Percentiles rank a stretch among this genome's conserved stretches.
Evolutionary conservation across 352 stramenopile species (phyloP).

Genomic region (Pilasporangium apinafurcum): DNA sequence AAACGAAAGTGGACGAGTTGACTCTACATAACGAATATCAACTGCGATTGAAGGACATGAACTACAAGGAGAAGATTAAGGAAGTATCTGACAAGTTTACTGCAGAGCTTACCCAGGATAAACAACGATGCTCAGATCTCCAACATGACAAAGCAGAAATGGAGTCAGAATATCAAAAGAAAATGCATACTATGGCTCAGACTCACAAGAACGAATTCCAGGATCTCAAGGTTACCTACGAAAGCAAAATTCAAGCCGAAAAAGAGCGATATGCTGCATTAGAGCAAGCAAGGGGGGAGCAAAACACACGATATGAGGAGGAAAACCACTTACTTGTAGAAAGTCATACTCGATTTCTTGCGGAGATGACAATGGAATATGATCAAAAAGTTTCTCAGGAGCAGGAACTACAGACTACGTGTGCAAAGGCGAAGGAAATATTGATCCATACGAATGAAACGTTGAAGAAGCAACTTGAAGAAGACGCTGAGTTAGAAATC

Average conservation of each 20-base stretch:
- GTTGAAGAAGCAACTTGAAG: slow-evolving; percentile 88
- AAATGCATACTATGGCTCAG: slow-evolving; percentile 86
- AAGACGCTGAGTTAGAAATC: slow-evolving; percentile 93
- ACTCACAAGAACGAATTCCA: slow-evolving; percentile 87
- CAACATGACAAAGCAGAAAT: slow-evolving; percentile 89
- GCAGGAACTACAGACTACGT: slow-evolving; percentile 63
- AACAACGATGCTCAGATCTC: slow-evolving; percentile 86
- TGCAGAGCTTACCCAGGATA: slow-evolving; percentile 90
- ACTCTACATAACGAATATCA: slow-evolving; percentile 95
- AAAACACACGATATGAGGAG: slow-evolving; percentile 68
- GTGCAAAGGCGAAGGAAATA: slow-evolving; percentile 51
- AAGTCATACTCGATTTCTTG: slow-evolving; percentile 80
- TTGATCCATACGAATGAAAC: slow-evolving; percentile 87
- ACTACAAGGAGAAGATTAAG: slow-evolving; percentile 95
- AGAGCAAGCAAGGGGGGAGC: slow-evolving; percentile 61
- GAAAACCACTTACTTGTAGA: slow-evolving; percentile 77
- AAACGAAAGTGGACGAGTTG: slow-evolving; percentile 93
- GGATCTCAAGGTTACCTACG: slow-evolving; percentile 88
- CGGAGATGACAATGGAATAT: slow-evolving; percentile 91
- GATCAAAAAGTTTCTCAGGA: slow-evolving; percentile 86
- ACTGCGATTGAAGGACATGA: slow-evolving; percentile 92
- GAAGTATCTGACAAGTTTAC: slow-evolving; percentile 93
- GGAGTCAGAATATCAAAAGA: slow-evolving; percentile 89
- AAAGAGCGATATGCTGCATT: slow-evolving; percentile 86
- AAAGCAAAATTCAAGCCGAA: slow-evolving; percentile 88